Base-by-base conservation (phyloP, 306 rosid species). In the Gastrolobium bilobum region DNA sequence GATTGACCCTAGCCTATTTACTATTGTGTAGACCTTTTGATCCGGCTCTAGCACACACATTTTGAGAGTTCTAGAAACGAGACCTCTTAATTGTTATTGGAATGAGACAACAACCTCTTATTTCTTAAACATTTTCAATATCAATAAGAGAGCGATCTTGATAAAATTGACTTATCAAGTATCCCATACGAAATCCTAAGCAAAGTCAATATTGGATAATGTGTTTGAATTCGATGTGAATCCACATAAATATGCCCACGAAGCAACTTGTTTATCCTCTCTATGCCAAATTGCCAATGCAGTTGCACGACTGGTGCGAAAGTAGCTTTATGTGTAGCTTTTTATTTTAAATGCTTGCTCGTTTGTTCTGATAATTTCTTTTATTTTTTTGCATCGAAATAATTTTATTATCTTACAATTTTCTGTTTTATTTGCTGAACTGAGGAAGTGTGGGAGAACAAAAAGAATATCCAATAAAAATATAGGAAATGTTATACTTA, bases 161-260 rank as follows among this genome's bases (percentile, higher is more conserved):
- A 50, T 2, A 42, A 34, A 15, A 50, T 48, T 7, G 60, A 50
- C 34, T 68, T 7, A 11, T 30, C 44, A 68, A 48, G 59, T 26
- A 59, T 46, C 68, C 57, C 44, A 31, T 42, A 9, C 58, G 64
- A 62, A 62, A 4, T 26, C 53, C 53, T 10, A 39, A 29, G 66
- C 53, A 40, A 54, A 56, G 71, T 47, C 47, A 47, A 61, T 69
- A 59, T 70, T 20, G 83, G 47, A 63, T 60, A 51, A 42, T 61
- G 83, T 61, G 73, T 50, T 51, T 79, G 78, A 79, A 79, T 47
- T 79, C 3, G 50, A 79, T 79, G 83, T 48, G 78, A 69, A 79
- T 79, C 78, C 83, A 79, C 72, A 71, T 14, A 60, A 34, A 79
- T 70, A 59, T 79, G 62, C 71, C 10, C 14, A 48, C 71, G 60